Conservation (phyloP, 2,329 filamentous ascomycete genomes). For the Stenocarpella maydis region DNA sequence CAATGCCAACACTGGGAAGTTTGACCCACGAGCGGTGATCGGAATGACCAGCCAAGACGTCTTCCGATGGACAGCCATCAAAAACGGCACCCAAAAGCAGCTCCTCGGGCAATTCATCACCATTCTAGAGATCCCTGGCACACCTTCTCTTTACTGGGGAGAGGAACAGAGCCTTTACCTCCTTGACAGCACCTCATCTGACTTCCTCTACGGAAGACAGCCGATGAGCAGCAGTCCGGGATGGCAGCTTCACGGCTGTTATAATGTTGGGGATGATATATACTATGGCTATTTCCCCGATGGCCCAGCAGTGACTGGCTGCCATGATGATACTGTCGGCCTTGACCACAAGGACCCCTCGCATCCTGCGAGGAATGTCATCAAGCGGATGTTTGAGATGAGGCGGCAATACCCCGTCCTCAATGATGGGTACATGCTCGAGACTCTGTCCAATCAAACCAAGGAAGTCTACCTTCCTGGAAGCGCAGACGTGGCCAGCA, state of each 20-base stretch:
- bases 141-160: slow-evolving; percentile 67
- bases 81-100: slow-evolving; percentile 63
- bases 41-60: slow-evolving; percentile 72
- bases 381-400: slow-evolving; percentile 69
- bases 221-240: slow-evolving; percentile 67
- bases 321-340: slow-evolving; percentile 61
- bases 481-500: slow-evolving; percentile 49
- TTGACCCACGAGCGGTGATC: slow-evolving; percentile 70
- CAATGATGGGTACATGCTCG: slow-evolving; percentile 65
- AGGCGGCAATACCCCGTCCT: slow-evolving; percentile 62
- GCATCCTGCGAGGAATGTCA: slow-evolving; percentile 65
- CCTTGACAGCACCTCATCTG: slow-evolving; percentile 66
- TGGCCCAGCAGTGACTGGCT: slow-evolving; percentile 59
- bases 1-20: slow-evolving; percentile 64
- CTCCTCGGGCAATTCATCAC: slow-evolving; percentile 66
- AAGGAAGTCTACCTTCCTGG: slow-evolving; percentile 39
- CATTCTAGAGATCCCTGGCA: slow-evolving; percentile 66
- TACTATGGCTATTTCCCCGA: slow-evolving; percentile 66
- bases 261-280: slow-evolving; percentile 56
- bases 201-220: slow-evolving; percentile 67
- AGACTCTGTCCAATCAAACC: slow-evolving; percentile 64
- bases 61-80: slow-evolving; percentile 68
- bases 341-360: slow-evolving; percentile 70
- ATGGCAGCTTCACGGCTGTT: slow-evolving; percentile 71
- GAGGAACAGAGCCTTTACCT: slow-evolving; percentile 71